Base-by-base conservation (phyloP, 225 moss, liverwort and hornwort species). In the Polytrichum formosum region DNA sequence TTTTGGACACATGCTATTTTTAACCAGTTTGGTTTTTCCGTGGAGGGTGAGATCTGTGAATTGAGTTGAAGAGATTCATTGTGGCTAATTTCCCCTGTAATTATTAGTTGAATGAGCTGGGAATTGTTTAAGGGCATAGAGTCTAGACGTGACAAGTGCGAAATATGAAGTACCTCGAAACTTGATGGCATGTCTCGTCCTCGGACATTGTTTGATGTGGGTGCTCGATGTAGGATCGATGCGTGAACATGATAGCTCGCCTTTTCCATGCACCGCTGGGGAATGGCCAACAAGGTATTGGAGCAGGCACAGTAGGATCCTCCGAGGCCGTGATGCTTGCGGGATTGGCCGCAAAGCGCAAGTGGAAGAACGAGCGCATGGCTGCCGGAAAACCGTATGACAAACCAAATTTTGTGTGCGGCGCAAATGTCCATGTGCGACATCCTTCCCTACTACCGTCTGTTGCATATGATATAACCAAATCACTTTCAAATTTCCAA, bases 251-350 rank as follows among this genome's bases (percentile, higher is more conserved):
- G 90, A 88, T 96, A 30, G 86, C 95, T 55, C 77, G 85, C 71
- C 75, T 96, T 6, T 96, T 93, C 77, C 72, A 96, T 67, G 91
- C 93, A 6, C 95, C 93, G 5, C 63, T 90, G 63, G 67, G 64
- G 2, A 88, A 85, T 0, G 82, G 59, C 9, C 69, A 85, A 58
- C 79, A 84, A 63, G 93, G 90, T 56, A 70, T 96, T 30, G 95
- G 95, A 66, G 93, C 90, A 9, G 78, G 91, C 67, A 93, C 93
- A 26, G 90, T 96, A 62, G 95, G 95, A 30, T 96, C 95, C 5
- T 96, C 95, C 0, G 95, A 96, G 79, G 95, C 95, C 22, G 93
- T 95, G 54, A 96, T 93, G 95, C 69, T 96, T 66, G 95, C 88
- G 65, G 95, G 91, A 65, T 67, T 96, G 72, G 95, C 95, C 5